Conservation (phyloP, 2,329 filamentous ascomycete species). For the Rhynchosporium agropyri region DNA sequence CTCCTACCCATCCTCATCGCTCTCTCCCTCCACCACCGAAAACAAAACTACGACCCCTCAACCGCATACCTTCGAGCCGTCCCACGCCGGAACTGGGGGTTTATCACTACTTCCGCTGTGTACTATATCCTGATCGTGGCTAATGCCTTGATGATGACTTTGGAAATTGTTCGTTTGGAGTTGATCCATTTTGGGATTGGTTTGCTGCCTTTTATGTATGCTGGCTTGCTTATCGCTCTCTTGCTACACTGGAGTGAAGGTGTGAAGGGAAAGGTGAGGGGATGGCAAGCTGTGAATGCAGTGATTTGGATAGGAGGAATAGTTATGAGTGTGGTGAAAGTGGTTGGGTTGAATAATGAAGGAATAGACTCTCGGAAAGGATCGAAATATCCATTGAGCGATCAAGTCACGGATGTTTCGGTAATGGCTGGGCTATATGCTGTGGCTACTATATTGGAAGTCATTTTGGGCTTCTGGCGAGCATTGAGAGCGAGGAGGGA, state of each 20-base stretch:
- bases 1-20: slow-evolving; percentile 37
- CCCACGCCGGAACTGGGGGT: slow-evolving; percentile 23
- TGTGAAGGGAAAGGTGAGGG: slow-evolving; percentile 28
- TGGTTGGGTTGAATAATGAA: slow-evolving; percentile 39
- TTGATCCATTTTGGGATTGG: slow-evolving; percentile 42
- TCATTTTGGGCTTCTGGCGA: slow-evolving; percentile 33
- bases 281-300: slow-evolving; percentile 38
- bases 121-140: slow-evolving; percentile 42
- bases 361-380: slow-evolving; percentile 37
- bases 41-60: slow-evolving; percentile 32
- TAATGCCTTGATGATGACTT: slow-evolving; percentile 41
- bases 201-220: slow-evolving; percentile 43
- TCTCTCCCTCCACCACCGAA: slow-evolving; percentile 29
- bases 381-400: slow-evolving; percentile 41
- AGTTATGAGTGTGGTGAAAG: slow-evolving; percentile 39
- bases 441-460: slow-evolving; percentile 39
- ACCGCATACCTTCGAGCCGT: slow-evolving; percentile 31
- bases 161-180: slow-evolving; percentile 43
- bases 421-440: slow-evolving; percentile 44
- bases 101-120: slow-evolving; percentile 28
- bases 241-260: slow-evolving; percentile 38
- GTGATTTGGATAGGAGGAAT: slow-evolving; percentile 41
- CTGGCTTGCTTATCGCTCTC: slow-evolving; percentile 38
- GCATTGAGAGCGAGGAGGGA: slow-evolving; percentile 16
- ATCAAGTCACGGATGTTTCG: slow-evolving; percentile 42